Base-by-base conservation (phyloP, 768 basidiomycete genomes). In the Inosperma sp. region DNA sequence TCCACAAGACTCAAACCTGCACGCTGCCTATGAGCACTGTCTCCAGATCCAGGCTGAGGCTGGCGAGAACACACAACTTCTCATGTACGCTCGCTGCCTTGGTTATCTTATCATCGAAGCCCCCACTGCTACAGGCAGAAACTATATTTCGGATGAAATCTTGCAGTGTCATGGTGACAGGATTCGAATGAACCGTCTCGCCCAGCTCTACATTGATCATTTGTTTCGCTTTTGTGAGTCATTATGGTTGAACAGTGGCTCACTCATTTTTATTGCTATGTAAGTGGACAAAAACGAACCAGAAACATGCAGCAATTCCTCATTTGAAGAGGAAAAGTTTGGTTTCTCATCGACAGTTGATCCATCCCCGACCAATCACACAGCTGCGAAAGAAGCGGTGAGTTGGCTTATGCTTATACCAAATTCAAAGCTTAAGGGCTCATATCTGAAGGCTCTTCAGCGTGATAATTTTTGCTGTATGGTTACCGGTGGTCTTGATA, bases 81-180 rank as follows among this genome's bases (percentile, higher is more conserved):
- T 54, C 19, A 37, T 50, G 26, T 34, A 55, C 34, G 53, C 49
- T 23, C 54, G 54, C 7, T 55, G 54, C 41, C 30, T 55, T 9
- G 54, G 54, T 26, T 55, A 31, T 19, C 41, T 55, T 31, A 50
- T 55, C 30, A 27, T 33, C 21, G 54, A 55, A 39, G 36, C 44
- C n/a, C 54, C 54, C 21, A 22, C 2, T 29, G 35, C 33, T 12
- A 26, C 25, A 2, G 48, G 13, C 3, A 23, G 36, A 13, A 10
- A 37, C 22, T 30, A 31, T 25, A 12, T 55, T 30, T 33, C 48
- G 12, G 21, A 23, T 1, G 49, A 55, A 5, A 46, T 55, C 35
- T 10, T 30, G 19, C 9, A 31, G 22, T 50, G 49, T 41, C 4
- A 5, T 7, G 30, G 39, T 26, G 27, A 43, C 14, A 27, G 14